phyloP scores from a whole-genome alignment of 2,329 filamentous ascomycete genomes.

The Cercospora citrullina region DNA sequence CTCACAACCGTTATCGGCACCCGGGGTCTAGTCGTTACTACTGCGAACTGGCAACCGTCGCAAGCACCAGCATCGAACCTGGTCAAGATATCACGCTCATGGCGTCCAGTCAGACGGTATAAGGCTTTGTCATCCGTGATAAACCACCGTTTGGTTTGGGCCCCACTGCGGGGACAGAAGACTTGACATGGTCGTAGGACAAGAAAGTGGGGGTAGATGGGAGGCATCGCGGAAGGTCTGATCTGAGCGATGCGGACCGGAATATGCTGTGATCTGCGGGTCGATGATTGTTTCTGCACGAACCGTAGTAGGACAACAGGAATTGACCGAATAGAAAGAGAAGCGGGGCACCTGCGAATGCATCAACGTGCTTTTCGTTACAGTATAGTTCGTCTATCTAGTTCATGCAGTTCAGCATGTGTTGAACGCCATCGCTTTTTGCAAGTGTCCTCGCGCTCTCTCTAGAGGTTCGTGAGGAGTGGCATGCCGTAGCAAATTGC shows the following conservation, averaged over 20 bases:
- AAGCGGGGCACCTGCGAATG: background rate
- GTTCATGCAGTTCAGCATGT: conserved; percentile 27
- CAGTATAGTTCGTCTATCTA: conserved; percentile 35
- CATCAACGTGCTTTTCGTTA: conserved; percentile 29
- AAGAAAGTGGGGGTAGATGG: background rate
- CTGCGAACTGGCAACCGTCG: background rate
- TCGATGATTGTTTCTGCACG: background rate
- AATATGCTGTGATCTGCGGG: background rate
- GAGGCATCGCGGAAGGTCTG: background rate
- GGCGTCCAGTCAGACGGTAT: background rate
- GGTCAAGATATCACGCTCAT: background rate
- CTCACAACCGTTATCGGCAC: background rate
- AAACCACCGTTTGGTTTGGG: background rate
- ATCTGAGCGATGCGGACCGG: background rate
- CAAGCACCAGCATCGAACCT: background rate
- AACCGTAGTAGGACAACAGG: background rate
- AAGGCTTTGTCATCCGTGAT: background rate
- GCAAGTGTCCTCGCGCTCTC: conserved; percentile 21
- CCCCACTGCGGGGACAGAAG: background rate
- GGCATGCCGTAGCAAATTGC: conserved; percentile 22
- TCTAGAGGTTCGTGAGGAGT: conserved; percentile 20
- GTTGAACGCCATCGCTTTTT: conserved; percentile 32
- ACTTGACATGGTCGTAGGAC: background rate
- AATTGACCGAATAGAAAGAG: background rate
- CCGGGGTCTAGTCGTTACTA: background rate